Base-by-base conservation (phyloP, 2,329 filamentous ascomycete genomes). In the Apiospora koreana region DNA sequence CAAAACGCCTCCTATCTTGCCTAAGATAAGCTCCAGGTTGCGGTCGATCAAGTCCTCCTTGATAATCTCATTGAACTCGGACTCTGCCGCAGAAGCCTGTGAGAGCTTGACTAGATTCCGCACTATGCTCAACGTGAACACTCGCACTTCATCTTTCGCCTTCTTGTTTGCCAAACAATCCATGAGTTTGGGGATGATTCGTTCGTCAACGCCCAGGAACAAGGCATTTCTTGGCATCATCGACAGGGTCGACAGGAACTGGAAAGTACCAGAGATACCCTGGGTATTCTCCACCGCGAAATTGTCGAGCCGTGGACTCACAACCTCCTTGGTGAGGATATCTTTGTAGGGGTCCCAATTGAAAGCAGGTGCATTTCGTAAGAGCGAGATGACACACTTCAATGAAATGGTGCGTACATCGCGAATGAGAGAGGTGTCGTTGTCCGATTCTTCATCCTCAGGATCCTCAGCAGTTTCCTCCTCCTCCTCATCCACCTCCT, bases 231-330 rank as follows among this genome's bases (percentile, higher is more conserved):
- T 87, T 0, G 89, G 85, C 28, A 92, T 86, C 70, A 88, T 87
- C 3, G 94, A 91, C 93, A 95, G 97, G 1, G 92, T 93, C 3
- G 89, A 90, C 73, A 99, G 90, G 6, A 99, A 85, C 72, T 92
- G 91, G 72, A 98, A 87, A 50, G 94, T 88, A 21, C 92, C 93
- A 2, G 96, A 98, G 9, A 98, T 86, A 18, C 94, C 94, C 78
- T 99, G 95, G 0, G 94, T 93, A 58, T 94, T 97, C 82, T 99
- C 96, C 6, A 88, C 85, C 0, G 94, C 89, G 69, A 99, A 88
- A 70, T 93, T 93, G 2, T 92, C 88, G 23, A 98, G 84, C 73
- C 94, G 88, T 23, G 94, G 94, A 68, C 89, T 89, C 64, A 99
- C 86, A 35, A 97, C 83, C 77, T 97, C 91, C 38, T 88, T 83